Evolutionary conservation across 805 yeast species (phyloP), one percentile per base, ranked within the genome.

Genomic region (Starmerella powellii): DNA sequence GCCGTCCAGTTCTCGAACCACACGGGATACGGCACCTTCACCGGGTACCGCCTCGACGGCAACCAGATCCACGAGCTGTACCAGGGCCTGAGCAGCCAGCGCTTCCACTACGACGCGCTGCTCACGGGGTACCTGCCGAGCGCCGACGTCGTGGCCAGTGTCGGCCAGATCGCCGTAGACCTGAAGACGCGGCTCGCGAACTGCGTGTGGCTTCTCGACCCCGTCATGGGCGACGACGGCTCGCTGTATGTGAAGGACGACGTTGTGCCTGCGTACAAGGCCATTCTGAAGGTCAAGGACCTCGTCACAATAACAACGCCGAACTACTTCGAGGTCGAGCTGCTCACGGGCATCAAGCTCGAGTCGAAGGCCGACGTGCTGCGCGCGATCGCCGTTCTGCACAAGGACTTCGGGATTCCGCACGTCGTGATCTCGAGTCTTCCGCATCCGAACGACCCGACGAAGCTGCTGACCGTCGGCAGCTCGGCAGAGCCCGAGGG

Each of bases 171-270:
- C 2, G 64, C 70, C 45, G 12, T 45, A 40, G 46, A 58, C 63
- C 37, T 63, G 62, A 37, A 55, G 51, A 33, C 38, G 40, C 35
- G 55, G 53, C 39, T 48, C 56, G 37, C 59, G 31, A 51, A 28
- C 18, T 26, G 52, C 16, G 32, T 72, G 15, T 76, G 88, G 77
- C 68, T 87, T 4, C 58, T 88, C 38, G 97, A 88, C 58, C 97
- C 97, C 1, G 91, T 88, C 1, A 63, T 88, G 58, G 97, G 97
- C 11, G 97, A 88, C 56, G 79, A 84, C 52, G 95, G 95, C 1
- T 70, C 66, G 44, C 60, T 86, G 3, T 88, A 88, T 57, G 95
- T 88, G 24, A 43, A 57, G 15, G 65, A 67, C 29, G 66, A 64
- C 28, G 76, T 73, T 2, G 70, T 81, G 5, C 79, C 93, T 0